These are phyloP conservation scores for Salvia miltiorrhiza DNA, from an alignment of 257 asterid genomes.

Conservation along the genomic window DNA sequence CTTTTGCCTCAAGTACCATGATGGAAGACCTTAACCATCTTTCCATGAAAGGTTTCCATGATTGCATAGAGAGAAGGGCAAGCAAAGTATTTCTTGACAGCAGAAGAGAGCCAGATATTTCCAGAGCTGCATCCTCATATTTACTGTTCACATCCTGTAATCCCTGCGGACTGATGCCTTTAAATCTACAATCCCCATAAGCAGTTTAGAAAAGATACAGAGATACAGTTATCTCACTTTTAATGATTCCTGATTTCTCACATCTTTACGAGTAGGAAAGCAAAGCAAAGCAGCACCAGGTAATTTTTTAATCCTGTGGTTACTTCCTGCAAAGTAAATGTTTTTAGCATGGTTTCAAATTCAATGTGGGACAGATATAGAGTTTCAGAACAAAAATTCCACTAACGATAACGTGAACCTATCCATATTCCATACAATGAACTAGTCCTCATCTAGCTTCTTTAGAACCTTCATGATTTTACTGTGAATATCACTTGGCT, in stretches of 20 bases:
- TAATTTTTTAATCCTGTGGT: slow-evolving; percentile 44
- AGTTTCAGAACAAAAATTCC: background rate
- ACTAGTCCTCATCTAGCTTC: background rate
- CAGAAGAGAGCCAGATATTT: slow-evolving; percentile 74
- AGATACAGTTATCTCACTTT: slow-evolving; percentile 51
- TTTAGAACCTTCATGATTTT: background rate
- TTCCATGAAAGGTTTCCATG: slow-evolving; percentile 94
- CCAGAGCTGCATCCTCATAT: slow-evolving; percentile 65
- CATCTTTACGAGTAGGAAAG: slow-evolving; percentile 49
- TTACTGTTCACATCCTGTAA: slow-evolving; percentile 53
- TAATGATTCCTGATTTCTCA: slow-evolving; percentile 39
- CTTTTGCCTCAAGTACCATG: slow-evolving; percentile 56
- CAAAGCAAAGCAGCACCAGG: slow-evolving; percentile 93
- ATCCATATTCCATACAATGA: slow-evolving; percentile 1
- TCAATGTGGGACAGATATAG: slow-evolving; percentile 8
- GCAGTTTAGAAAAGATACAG: background rate
- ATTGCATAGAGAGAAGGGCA: slow-evolving; percentile 81
- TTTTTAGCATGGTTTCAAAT: slow-evolving; percentile 14
- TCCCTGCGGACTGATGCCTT: slow-evolving; percentile 36
- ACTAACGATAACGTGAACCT: background rate
- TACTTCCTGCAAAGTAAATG: slow-evolving; percentile 57
- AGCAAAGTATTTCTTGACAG: slow-evolving; percentile 77
- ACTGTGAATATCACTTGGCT: slow-evolving; percentile 14
- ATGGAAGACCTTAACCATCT: slow-evolving; percentile 85
- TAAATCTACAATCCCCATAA: slow-evolving; percentile 21